Evolutionary conservation across 1,139 yeast genomes (phyloP), one percentile per base, ranked within the genome.

Genomic region (Pichia kudriavzevii): DNA sequence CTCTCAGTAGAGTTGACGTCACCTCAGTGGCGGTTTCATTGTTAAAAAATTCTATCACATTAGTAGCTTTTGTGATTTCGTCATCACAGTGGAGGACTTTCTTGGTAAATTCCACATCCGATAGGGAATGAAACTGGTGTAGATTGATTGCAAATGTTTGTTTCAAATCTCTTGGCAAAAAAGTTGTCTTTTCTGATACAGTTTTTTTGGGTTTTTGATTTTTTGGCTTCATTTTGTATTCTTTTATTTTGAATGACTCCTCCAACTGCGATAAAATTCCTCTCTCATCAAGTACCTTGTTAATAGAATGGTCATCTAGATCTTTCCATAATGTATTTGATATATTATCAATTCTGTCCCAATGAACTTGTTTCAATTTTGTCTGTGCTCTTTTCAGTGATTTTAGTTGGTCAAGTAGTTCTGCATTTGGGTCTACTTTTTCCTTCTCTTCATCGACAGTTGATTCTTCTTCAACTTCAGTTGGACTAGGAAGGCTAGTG

Each of bases 281-380:
- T 42, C 72, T 67, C 40, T 75, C 72, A 34, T 73, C 64, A 32
- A 87, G 65, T 33, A 68, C 72, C 0, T 74, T 67, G 19, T 77
- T 58, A 3, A 65, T 58, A 7, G 58, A 55, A 40, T 66, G 75
- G 36, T 59, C 62, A 31, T 67, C 68, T 20, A 68, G 61, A 26
- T 70, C 73, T n/a, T 67, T 67, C 98, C 98, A 91, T 36, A 91
- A 73, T 0, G 97, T 88, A 29, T 77, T 70, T 29, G 77, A 72
- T 30, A 84, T 76, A 42, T 67, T 60, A 21, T 76, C 79, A 30
- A 91, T 66, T 52, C 75, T 82, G 47, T 88, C 95, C 97, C 97
- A 91, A 55, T 91, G 98, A 68, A 91, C 79, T 53, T 88, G 97
- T 56, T 88, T 91, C 49, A 91, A 66, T 45, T 77, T 79, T 13